A percentile compares a stretch with the other conserved stretches of the same genome.
These are phyloP conservation scores for Cornus kousa DNA, from an alignment of 148 eudicot genomes.

Conservation along the genomic window DNA sequence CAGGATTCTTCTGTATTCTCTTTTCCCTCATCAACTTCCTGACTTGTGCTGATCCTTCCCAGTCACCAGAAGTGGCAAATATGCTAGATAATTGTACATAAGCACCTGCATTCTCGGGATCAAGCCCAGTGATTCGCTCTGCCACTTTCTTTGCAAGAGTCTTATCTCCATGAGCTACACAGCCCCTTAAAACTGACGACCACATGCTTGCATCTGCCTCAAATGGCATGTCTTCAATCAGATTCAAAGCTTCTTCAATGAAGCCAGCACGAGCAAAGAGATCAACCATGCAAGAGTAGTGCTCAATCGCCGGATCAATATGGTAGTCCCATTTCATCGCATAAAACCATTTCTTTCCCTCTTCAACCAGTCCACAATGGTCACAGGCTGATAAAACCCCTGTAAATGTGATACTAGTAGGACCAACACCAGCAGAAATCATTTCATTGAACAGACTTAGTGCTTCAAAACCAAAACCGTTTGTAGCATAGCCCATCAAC, in stretches of 20 bases:
- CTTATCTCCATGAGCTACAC: conserved; percentile 68
- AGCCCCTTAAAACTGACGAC: conserved; percentile 78
- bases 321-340: conserved; percentile 57
- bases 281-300: conserved; percentile 91
- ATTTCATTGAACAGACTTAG: conserved; percentile 58
- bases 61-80: conserved; percentile 71
- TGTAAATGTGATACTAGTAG: conserved; percentile 64
- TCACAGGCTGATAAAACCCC: conserved; percentile 82
- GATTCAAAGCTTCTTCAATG: conserved; percentile 53
- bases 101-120: conserved; percentile 70
- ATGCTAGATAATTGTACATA: conserved; percentile 73
- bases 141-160: conserved; percentile 58
- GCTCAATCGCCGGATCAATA: conserved; percentile 67
- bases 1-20: conserved; percentile 57
- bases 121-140: conserved; percentile 49
- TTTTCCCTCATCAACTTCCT: conserved; percentile 62
- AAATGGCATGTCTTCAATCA: conserved; percentile 58
- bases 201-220: conserved; percentile 64
- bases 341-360: conserved; percentile 74
- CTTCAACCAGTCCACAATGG: conserved; percentile 84
- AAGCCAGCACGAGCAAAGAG: conserved; percentile 73
- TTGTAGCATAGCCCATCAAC: conserved; percentile 87
- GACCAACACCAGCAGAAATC: conserved; percentile 43
- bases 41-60: conserved; percentile 61
- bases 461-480: conserved; percentile 70